Conservation (phyloP, 345 rosid species). For the Salix exigua region DNA sequence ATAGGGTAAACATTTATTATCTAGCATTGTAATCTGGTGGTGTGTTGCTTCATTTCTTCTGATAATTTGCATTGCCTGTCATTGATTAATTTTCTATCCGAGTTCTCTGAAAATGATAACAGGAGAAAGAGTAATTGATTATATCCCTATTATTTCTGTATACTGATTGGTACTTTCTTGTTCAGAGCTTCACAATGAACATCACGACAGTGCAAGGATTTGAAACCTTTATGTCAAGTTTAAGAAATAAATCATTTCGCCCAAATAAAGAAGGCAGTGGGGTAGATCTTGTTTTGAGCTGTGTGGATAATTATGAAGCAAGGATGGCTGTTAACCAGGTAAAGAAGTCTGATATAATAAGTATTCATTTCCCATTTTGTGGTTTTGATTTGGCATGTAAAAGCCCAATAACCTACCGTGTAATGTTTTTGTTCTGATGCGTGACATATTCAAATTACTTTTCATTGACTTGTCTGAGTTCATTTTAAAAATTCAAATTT, state of each 20-base stretch:
- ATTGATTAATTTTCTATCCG: neutral
- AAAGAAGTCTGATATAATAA: slow-evolving; percentile 14
- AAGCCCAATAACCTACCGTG: neutral
- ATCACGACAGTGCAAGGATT: slow-evolving; percentile 92
- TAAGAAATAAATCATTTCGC: slow-evolving; percentile 56
- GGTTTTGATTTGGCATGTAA: neutral
- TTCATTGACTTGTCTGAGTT: neutral
- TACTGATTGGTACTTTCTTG: slow-evolving; percentile 18
- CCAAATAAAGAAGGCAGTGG: slow-evolving; percentile 73
- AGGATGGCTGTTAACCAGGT: slow-evolving; percentile 99
- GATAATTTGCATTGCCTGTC: neutral
- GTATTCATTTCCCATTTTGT: neutral
- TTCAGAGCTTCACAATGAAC: slow-evolving; percentile 86
- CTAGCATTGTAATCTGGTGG: neutral
- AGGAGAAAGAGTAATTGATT: neutral
- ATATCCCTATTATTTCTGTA: neutral
- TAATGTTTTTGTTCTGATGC: neutral
- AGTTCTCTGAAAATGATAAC: neutral
- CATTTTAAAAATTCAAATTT: slow-evolving; percentile 1
- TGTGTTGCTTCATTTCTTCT: neutral
- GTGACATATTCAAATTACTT: neutral
- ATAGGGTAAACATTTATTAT: no score
- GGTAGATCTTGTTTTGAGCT: slow-evolving; percentile 93
- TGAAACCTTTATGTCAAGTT: slow-evolving; percentile 79
- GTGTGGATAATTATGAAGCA: slow-evolving; percentile 95